Evolutionary conservation across 352 stramenopile genomes (phyloP).

Genomic region (Paralagenidium karlingii): DNA sequence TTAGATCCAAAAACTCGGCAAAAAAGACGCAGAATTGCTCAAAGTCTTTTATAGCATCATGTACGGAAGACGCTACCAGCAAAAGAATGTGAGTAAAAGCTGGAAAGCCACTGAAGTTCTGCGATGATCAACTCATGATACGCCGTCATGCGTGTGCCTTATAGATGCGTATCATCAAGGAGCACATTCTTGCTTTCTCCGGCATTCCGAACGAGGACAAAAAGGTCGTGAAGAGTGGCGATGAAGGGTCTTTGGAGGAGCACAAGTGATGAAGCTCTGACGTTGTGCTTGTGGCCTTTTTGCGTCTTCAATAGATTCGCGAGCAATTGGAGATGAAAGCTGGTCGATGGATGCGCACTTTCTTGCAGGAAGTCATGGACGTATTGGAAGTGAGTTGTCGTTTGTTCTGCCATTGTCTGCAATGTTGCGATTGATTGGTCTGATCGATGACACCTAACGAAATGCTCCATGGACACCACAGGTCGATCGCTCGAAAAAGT

Average conservation of each 20-base stretch:
- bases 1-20: conserved; percentile 47
- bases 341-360: conserved; percentile 49
- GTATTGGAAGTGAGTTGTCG: conserved; percentile 32
- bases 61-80: conserved; percentile 65
- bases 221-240: no score
- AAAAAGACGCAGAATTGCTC: conserved; percentile 58
- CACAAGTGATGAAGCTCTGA: no score
- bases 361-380: conserved; percentile 69
- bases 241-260: no score
- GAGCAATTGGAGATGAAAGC: conserved; percentile 50
- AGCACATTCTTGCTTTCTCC: conserved; percentile 71
- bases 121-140: neutral
- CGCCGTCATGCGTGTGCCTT: neutral
- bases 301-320: conserved; percentile 26
- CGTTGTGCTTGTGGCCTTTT: neutral
- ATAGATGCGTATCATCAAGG: conserved; percentile 71
- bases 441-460: no score
- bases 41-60: conserved; percentile 76
- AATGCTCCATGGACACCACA: conserved; percentile 8
- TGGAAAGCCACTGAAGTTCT: neutral
- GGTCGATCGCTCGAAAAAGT: conserved; percentile 80
- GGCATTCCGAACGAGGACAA: conserved; percentile 44
- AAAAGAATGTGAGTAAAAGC: conserved; percentile 43
- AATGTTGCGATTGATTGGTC: conserved; percentile 1
- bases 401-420: neutral